Conservation (phyloP, 345 rosid genomes). For the Euphorbia peplus region DNA sequence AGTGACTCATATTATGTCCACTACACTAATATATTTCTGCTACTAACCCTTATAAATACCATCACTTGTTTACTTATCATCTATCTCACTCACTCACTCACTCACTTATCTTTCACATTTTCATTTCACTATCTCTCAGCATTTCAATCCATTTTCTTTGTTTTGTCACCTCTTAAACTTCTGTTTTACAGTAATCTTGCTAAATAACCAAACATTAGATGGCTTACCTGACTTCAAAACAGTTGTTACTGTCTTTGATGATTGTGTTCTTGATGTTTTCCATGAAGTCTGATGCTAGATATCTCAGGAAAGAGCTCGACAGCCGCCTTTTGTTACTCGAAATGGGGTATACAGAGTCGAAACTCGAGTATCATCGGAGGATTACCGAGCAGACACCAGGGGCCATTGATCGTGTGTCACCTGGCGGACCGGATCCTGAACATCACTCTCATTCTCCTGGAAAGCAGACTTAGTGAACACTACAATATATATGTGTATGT, state of each 20-base stretch:
- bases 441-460: constrained; percentile 28
- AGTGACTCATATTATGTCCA: constrained; percentile 25
- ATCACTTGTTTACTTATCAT: neutral
- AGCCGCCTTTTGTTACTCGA: constrained; percentile 22
- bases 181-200: neutral
- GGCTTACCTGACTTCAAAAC: constrained; percentile 11
- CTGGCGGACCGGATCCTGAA: constrained; percentile 43
- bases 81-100: neutral
- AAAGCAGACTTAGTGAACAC: neutral
- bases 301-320: neutral
- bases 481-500: too few relatives aligned
- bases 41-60: constrained; percentile 20
- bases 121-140: neutral
- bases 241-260: neutral
- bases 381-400: constrained; percentile 1
- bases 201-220: constrained; percentile 1
- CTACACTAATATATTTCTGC: neutral
- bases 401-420: constrained; percentile 20
- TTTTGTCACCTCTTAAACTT: too few relatives aligned
- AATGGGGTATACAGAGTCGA: constrained; percentile 20
- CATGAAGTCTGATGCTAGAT: constrained; percentile 18
- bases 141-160: neutral
- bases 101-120: neutral
- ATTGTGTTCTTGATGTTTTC: constrained; percentile 14
- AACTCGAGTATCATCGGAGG: constrained; percentile 13